Conservation (phyloP, 768 basidiomycete genomes). For the Hericium erinaceus region DNA sequence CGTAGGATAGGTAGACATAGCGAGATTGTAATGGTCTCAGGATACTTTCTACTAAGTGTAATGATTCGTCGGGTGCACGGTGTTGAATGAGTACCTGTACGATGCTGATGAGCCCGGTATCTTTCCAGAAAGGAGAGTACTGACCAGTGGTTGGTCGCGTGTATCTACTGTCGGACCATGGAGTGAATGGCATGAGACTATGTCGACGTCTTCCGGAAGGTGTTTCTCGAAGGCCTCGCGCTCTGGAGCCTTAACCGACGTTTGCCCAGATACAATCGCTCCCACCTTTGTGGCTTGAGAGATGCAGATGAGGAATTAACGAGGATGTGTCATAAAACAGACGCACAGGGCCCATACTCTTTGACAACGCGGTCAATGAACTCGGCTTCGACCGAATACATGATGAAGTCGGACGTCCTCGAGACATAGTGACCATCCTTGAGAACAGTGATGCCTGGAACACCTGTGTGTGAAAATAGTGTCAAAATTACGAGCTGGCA, state of each 20-base stretch:
- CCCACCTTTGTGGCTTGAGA: constrained; percentile 78
- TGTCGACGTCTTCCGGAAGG: constrained; percentile 78
- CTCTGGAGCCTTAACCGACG: constrained; percentile 95
- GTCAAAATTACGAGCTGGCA: neutral
- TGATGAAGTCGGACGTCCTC: constrained; percentile 83
- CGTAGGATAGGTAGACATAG: constrained; percentile 89
- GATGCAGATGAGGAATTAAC: neutral
- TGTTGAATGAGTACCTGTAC: constrained; percentile 81
- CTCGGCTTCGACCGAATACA: constrained; percentile 94
- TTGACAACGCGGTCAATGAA: constrained; percentile 75
- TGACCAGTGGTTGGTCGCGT: constrained; percentile 81
- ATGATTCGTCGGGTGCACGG: constrained; percentile 64
- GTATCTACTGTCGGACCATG: constrained; percentile 90
- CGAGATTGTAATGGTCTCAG: constrained; percentile 73
- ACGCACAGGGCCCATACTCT: constrained; percentile 86
- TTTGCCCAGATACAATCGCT: constrained; percentile 92
- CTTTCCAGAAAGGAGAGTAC: constrained; percentile 16
- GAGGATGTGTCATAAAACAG: neutral
- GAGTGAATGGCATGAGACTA: constrained; percentile 89
- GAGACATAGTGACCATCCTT: constrained; percentile 84
- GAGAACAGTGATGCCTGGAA: constrained; percentile 57
- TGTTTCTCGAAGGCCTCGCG: constrained; percentile 80
- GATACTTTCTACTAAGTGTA: constrained; percentile 73
- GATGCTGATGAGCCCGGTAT: neutral
- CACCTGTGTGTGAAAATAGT: constrained; percentile 25